Conservation (phyloP, 176 grass and related monocot genomes). For the Phoenix dactylifera region DNA sequence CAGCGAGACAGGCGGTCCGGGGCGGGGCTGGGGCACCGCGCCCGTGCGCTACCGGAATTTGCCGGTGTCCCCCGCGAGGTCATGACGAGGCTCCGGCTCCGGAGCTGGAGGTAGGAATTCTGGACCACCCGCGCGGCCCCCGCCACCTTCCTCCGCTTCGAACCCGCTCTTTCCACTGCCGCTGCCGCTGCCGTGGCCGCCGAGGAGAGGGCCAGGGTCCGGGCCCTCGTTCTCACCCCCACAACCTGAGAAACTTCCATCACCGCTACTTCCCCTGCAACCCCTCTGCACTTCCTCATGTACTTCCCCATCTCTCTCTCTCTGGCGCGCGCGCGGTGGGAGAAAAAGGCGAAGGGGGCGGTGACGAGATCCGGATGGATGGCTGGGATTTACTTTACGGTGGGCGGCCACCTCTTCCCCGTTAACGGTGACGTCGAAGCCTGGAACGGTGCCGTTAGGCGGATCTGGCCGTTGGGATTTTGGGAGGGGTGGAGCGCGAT, state of each 20-base stretch:
- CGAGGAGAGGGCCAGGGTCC: neutral
- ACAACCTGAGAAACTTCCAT: constrained; percentile 8
- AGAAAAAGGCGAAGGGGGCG: too few relatives aligned
- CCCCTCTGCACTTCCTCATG: constrained; percentile 16
- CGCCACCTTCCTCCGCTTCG: neutral
- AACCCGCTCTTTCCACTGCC: neutral
- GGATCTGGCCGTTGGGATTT: constrained; percentile 19
- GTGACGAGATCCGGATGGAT: too few relatives aligned
- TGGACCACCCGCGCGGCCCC: neutral
- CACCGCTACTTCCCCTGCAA: constrained; percentile 2
- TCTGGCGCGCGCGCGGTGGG: neutral
- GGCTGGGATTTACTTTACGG: too few relatives aligned
- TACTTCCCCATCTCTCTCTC: constrained; percentile 14
- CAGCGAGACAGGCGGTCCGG: neutral
- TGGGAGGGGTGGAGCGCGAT: neutral
- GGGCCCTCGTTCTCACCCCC: constrained; percentile 19
- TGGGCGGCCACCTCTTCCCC: neutral
- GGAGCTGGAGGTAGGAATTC: constrained; percentile 10
- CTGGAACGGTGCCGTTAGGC: constrained; percentile 1
- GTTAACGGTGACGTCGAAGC: neutral
- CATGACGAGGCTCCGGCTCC: constrained; percentile 17
- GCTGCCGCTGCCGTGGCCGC: too few relatives aligned
- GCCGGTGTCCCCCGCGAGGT: neutral
- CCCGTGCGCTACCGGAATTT: neutral
- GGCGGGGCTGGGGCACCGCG: neutral